A percentile compares a stretch with the other conserved stretches of the same genome.
These are phyloP conservation scores for Plasmopara viticola DNA, from an alignment of 352 stramenopile species.

Conservation along the genomic window DNA sequence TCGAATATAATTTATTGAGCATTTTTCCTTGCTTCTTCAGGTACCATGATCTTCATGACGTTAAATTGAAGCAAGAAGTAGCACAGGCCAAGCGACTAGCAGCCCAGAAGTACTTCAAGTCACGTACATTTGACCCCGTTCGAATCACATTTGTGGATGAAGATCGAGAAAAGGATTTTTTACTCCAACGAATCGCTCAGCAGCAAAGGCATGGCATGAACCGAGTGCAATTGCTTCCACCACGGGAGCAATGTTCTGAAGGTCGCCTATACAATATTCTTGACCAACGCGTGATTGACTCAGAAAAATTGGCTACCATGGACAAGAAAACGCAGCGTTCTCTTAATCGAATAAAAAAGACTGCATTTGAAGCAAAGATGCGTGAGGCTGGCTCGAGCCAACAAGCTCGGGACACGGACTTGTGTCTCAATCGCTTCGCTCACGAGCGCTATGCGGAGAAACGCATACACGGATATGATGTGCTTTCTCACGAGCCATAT, in stretches of 20 bases:
- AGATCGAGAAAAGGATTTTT: conserved; percentile 47
- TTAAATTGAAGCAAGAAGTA: conserved; percentile 29
- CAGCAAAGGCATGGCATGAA: conserved; percentile 51
- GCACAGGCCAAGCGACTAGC: conserved; percentile 40
- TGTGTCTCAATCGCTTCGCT: conserved; percentile 57
- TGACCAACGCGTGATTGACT: conserved; percentile 58
- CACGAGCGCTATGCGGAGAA: conserved; percentile 50
- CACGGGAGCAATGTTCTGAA: conserved; percentile 57
- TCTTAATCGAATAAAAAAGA: conserved; percentile 63
- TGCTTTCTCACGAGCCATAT: conserved; percentile 57
- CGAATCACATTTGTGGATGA: conserved; percentile 51
- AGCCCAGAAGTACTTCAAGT: conserved; percentile 62
- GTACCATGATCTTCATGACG: conserved; percentile 52
- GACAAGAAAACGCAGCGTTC: conserved; percentile 37
- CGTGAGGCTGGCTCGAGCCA: conserved; percentile 29
- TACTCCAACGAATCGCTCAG: conserved; percentile 27
- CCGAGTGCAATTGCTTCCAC: conserved; percentile 40
- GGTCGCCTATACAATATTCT: conserved; percentile 76
- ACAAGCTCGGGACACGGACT: conserved; percentile 30
- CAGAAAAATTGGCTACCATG: conserved; percentile 30
- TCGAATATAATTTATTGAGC: too few species aligned
- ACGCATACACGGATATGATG: conserved; percentile 57
- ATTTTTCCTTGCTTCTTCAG: conserved; percentile 8
- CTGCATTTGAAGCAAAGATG: conserved; percentile 49
- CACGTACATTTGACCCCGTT: conserved; percentile 58